A percentile compares a stretch with the other conserved stretches of the same genome.
Conservation (phyloP, 306 rosid genomes). For the Gynostemma pentaphyllum region DNA sequence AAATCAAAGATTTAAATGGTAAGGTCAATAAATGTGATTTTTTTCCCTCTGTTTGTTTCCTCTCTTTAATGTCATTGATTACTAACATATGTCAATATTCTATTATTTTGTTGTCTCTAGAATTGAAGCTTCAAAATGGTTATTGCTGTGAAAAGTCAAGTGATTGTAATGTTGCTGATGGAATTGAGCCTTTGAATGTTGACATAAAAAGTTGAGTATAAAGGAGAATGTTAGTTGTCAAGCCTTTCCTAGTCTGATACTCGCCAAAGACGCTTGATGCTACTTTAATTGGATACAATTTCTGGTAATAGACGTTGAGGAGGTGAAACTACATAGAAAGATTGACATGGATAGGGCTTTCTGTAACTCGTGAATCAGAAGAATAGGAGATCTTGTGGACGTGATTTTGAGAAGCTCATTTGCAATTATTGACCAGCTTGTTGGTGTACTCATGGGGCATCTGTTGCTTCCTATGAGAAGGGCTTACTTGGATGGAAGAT, state of each 20-base stretch:
- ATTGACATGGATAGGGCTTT: background rate
- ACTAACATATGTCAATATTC: slow-evolving; percentile 16
- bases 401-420: background rate
- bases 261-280: slow-evolving; percentile 14
- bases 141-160: slow-evolving; percentile 26
- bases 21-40: slow-evolving; percentile 10
- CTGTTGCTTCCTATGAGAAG: slow-evolving; percentile 24
- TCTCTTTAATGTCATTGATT: background rate
- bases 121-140: slow-evolving; percentile 9
- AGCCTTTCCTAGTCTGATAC: background rate
- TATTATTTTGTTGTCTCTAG: slow-evolving; percentile 18
- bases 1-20: slow-evolving; percentile 35
- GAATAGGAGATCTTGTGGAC: background rate
- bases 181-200: slow-evolving; percentile 15
- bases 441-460: background rate
- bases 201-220: slow-evolving; percentile 17
- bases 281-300: background rate
- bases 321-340: background rate
- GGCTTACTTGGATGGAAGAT: slow-evolving; percentile 34
- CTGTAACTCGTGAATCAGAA: background rate
- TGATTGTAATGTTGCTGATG: slow-evolving; percentile 21
- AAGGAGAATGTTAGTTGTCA: slow-evolving; percentile 4
- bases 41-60: background rate
- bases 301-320: background rate
- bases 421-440: background rate